phyloP scores from a whole-genome alignment of 108 stramenopile species.

The Aurantiochytrium sp. region DNA sequence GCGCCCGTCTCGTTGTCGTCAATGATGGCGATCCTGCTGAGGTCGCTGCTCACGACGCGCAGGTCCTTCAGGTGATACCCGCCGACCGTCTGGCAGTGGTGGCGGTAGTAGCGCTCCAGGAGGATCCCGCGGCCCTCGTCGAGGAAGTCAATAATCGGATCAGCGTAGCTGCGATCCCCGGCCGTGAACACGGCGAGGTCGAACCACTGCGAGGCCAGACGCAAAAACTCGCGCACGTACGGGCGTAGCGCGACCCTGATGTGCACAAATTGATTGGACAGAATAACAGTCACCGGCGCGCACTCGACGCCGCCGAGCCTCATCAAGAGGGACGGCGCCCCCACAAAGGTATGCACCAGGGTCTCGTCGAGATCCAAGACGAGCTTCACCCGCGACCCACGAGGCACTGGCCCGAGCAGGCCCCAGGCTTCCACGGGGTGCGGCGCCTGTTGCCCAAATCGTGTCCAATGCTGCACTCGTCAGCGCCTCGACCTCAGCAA shows the following conservation, averaged over 20 bases:
- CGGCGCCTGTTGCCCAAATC: background rate
- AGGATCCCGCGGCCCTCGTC: background rate
- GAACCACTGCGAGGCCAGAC: background rate
- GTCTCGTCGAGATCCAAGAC: slow-evolving; percentile 18
- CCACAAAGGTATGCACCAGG: background rate
- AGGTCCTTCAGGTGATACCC: background rate
- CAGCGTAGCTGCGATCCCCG: slow-evolving; percentile 13
- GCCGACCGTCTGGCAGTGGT: background rate
- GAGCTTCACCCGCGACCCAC: background rate
- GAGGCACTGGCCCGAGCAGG: background rate
- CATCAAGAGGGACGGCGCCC: background rate
- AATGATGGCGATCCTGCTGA: background rate
- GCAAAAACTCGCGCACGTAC: background rate
- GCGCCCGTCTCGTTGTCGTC: background rate
- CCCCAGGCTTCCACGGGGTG: background rate
- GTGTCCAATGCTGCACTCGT: background rate
- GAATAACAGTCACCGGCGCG: background rate
- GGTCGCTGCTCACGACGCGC: background rate
- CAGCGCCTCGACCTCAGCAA: background rate
- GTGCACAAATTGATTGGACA: background rate
- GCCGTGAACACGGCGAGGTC: slow-evolving; percentile 2
- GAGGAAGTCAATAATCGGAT: background rate
- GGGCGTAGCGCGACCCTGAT: background rate
- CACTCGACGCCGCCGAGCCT: background rate
- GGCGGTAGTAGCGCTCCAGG: background rate